These are phyloP conservation scores for Neodidymelliopsis sp. DNA, from an alignment of 2,329 filamentous ascomycete genomes.

Conservation along the genomic window DNA sequence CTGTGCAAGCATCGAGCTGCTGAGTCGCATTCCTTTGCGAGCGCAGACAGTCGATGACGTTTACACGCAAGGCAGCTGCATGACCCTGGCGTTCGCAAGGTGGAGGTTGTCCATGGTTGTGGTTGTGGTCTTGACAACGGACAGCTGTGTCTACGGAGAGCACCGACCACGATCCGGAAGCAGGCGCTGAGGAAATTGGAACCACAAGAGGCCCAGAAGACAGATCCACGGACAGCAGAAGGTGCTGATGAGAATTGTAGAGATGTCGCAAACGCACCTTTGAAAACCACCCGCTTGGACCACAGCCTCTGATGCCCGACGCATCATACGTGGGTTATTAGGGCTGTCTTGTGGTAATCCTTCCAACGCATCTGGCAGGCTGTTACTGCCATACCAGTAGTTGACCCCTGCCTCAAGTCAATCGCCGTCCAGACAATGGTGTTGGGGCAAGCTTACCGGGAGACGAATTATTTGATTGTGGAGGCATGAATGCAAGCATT, in stretches of 20 bases:
- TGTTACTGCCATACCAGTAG: conserved; percentile 45
- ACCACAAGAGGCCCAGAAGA: background rate
- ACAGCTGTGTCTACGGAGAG: conserved; percentile 2
- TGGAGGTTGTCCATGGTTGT: background rate
- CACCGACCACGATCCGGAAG: conserved; percentile 4
- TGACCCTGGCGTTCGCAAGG: background rate
- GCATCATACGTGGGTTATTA: conserved; percentile 37
- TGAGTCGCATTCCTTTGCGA: conserved; percentile 9
- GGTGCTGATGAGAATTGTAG: background rate
- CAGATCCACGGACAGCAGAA: background rate
- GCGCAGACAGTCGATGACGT: conserved; percentile 1
- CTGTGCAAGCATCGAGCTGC: conserved; percentile 13
- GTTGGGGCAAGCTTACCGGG: conserved; percentile 34
- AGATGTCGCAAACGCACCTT: conserved; percentile 31
- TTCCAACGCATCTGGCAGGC: conserved; percentile 40
- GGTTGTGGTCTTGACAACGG: background rate
- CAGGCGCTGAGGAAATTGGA: background rate
- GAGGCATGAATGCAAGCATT: conserved; percentile 50
- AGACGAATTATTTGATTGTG: conserved; percentile 43
- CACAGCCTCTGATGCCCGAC: conserved; percentile 44
- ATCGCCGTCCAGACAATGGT: conserved; percentile 13
- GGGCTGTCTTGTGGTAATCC: conserved; percentile 32
- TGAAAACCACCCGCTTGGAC: conserved; percentile 38
- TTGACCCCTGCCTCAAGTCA: conserved; percentile 34
- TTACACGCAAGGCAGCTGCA: background rate